A percentile compares a stretch with the other conserved stretches of the same genome.
Evolutionary conservation across 2,329 filamentous ascomycete species (phyloP).

Genomic region (Arthrobotrys megalospora): DNA sequence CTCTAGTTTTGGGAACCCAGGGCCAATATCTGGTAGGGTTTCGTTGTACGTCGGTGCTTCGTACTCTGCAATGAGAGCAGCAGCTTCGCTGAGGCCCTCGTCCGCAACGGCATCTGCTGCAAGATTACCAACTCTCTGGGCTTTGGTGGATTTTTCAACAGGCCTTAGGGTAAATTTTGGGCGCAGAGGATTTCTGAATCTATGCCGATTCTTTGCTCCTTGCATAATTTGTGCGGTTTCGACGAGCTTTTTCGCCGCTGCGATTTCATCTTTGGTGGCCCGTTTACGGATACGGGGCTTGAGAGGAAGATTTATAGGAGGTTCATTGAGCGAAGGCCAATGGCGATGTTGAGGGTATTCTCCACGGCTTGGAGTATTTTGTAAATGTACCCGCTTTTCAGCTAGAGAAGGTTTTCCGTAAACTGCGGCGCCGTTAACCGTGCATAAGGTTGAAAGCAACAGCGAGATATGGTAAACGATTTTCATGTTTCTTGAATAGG

Average conservation of each 20-base stretch:
- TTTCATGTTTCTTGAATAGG: no score
- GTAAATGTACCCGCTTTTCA: no score
- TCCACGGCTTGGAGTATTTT: no score
- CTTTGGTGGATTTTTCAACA: neutral
- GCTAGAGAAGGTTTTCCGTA: no score
- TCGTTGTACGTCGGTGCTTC: conserved; percentile 15
- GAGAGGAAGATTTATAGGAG: neutral
- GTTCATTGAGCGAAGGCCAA: neutral
- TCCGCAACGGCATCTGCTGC: neutral
- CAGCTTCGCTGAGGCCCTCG: neutral
- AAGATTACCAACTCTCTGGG: neutral
- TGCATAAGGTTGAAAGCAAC: no score
- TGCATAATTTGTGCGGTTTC: neutral
- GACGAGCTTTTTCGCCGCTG: neutral
- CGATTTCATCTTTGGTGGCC: neutral
- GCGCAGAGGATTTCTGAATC: neutral
- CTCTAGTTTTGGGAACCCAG: neutral
- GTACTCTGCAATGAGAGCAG: neutral
- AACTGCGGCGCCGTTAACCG: no score
- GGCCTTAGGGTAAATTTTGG: conserved; percentile 11
- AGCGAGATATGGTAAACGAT: no score
- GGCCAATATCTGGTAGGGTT: neutral
- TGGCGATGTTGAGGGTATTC: no score
- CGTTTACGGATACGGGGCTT: neutral
- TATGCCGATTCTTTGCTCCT: neutral